Conservation (phyloP, 1,284 basidiomycete genomes). For the Ustilago loliicola region DNA sequence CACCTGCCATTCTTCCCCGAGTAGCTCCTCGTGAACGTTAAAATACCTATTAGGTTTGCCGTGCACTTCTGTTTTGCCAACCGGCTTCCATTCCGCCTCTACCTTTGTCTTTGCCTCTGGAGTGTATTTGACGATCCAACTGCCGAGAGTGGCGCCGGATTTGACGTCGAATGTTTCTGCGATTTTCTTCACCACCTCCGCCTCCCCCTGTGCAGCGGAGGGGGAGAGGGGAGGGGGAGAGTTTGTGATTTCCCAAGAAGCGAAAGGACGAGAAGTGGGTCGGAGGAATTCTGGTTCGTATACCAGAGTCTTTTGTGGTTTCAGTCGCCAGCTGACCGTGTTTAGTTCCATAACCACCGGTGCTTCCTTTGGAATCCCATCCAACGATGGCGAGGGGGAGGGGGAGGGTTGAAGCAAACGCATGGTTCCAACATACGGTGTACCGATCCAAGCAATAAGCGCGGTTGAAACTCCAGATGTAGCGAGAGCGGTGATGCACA, state of each 20-base stretch:
- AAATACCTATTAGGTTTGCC: constrained; percentile 76
- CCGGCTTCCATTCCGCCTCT: constrained; percentile 70
- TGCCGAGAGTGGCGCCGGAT: constrained; percentile 78
- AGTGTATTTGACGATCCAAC: constrained; percentile 81
- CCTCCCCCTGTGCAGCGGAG: not conserved
- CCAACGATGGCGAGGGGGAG: not conserved
- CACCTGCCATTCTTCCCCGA: constrained; percentile 72
- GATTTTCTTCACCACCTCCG: constrained; percentile 25
- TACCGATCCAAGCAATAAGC: constrained; percentile 80
- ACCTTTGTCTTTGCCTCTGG: constrained; percentile 76
- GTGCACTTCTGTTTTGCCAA: constrained; percentile 40
- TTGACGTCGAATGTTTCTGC: constrained; percentile 67
- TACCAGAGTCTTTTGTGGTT: constrained; percentile 77
- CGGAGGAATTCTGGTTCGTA: constrained; percentile 82
- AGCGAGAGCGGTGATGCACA: constrained; percentile 79
- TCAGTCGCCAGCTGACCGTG: constrained; percentile 78
- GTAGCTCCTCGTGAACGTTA: constrained; percentile 84
- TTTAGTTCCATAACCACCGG: constrained; percentile 72
- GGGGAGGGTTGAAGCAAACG: constrained; percentile 27
- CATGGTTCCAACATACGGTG: constrained; percentile 75
- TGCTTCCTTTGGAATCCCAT: no score
- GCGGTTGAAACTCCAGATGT: constrained; percentile 81
- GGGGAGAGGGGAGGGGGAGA: constrained; percentile 29
- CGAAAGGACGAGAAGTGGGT: constrained; percentile 79
- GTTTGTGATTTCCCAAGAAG: constrained; percentile 75